These are phyloP conservation scores for Podila horticola DNA, from an alignment of 192 early-diverging fungal genomes.

Conservation along the genomic window DNA sequence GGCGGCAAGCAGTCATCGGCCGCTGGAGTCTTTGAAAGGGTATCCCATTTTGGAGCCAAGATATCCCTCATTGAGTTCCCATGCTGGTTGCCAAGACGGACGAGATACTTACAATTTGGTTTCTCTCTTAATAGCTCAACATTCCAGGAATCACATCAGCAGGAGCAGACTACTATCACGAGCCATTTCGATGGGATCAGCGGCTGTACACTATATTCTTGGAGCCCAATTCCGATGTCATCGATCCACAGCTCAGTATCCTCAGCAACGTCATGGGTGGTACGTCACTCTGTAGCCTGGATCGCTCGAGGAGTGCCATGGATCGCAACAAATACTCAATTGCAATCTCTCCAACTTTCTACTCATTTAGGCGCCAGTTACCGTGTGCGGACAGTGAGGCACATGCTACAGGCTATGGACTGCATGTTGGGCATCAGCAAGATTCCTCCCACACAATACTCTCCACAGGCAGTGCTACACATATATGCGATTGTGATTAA, in stretches of 20 bases:
- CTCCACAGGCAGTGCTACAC: constrained; percentile 49
- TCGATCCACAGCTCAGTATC: constrained; percentile 65
- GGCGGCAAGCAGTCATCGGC: constrained; percentile 66
- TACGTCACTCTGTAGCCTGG: neutral
- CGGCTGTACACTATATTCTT: constrained; percentile 73
- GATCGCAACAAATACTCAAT: too few relatives aligned
- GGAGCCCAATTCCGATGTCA: constrained; percentile 56
- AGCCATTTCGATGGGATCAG: constrained; percentile 91
- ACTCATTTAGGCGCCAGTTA: constrained; percentile 39
- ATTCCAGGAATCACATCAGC: constrained; percentile 71
- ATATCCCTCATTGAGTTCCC: neutral
- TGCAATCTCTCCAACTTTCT: too few relatives aligned
- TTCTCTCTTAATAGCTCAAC: constrained; percentile 59
- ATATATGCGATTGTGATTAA: constrained; percentile 70
- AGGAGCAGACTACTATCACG: constrained; percentile 72
- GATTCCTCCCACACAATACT: constrained; percentile 47
- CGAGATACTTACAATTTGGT: neutral
- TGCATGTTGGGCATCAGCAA: constrained; percentile 59
- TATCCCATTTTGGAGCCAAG: neutral
- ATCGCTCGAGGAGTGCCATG: neutral
- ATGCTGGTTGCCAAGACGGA: neutral
- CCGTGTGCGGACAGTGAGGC: constrained; percentile 59
- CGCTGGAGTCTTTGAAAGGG: constrained; percentile 53
- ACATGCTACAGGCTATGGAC: constrained; percentile 75
- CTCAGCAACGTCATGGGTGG: constrained; percentile 82